Percentiles rank a stretch among this genome's conserved stretches.
These are phyloP conservation scores for Trichocladium antarcticum DNA, from an alignment of 495 filamentous ascomycete species.

Conservation along the genomic window DNA sequence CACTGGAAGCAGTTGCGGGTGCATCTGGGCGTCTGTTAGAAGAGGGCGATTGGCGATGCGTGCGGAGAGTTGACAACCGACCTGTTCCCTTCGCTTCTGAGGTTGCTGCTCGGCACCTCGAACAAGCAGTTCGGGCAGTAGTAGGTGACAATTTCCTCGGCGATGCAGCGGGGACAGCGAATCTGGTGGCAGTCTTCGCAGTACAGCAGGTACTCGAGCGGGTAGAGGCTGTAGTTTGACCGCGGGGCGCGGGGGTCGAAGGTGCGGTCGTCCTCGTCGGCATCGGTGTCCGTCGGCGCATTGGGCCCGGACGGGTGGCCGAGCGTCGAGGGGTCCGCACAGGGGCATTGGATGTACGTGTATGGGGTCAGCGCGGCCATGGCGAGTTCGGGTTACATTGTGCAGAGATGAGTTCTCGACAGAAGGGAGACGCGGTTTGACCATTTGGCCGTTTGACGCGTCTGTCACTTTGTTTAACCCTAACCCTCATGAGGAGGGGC, in stretches of 20 bases:
- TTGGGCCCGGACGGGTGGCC: constrained; percentile 30
- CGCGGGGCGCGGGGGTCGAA: constrained; percentile 79
- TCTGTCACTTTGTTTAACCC: background rate
- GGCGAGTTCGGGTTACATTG: constrained; percentile 3
- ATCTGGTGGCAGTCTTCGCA: constrained; percentile 96
- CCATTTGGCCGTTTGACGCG: background rate
- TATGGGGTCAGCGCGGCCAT: constrained; percentile 79
- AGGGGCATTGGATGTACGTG: constrained; percentile 86
- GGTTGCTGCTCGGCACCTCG: constrained; percentile 79
- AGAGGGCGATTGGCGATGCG: no score
- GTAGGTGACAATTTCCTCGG: constrained; percentile 86
- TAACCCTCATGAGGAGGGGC: background rate
- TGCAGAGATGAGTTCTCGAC: no score
- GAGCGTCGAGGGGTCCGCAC: constrained; percentile 49
- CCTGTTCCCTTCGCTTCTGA: constrained; percentile 89
- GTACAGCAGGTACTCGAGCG: constrained; percentile 86
- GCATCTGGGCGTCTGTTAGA: constrained; percentile 47
- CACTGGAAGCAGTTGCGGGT: constrained; percentile 92
- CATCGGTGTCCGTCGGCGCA: constrained; percentile 35
- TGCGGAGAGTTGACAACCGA: constrained; percentile 34
- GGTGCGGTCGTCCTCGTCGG: constrained; percentile 61
- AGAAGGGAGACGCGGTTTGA: no score
- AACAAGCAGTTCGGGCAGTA: constrained; percentile 96
- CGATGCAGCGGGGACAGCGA: constrained; percentile 79
- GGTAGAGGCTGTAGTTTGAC: constrained; percentile 81